phyloP scores from a whole-genome alignment of 192 early-diverging fungal species.

The Coemansia sp. region DNA sequence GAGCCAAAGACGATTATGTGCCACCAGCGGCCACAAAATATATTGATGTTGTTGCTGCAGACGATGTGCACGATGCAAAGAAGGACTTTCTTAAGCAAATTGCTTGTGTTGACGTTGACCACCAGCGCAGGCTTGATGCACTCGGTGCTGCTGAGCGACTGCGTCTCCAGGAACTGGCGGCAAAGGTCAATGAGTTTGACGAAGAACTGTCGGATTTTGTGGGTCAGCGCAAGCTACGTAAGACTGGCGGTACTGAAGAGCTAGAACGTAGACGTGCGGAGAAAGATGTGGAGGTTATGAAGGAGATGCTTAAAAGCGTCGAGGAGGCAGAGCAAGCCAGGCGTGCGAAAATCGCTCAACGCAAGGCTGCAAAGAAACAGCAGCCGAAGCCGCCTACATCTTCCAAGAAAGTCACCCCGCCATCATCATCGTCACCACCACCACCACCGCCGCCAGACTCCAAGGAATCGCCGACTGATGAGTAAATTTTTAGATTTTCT shows the following conservation, averaged over 20 bases:
- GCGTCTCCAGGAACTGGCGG: slow-evolving; percentile 64
- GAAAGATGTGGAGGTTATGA: slow-evolving; percentile 65
- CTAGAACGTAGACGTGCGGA: slow-evolving; percentile 67
- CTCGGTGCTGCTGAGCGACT: slow-evolving; percentile 65
- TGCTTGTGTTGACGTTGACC: slow-evolving; percentile 65
- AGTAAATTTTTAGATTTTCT: not conserved
- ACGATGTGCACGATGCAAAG: slow-evolving; percentile 65
- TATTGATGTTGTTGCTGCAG: slow-evolving; percentile 57
- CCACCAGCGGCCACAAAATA: slow-evolving; percentile 31
- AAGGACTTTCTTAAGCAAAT: slow-evolving; percentile 70
- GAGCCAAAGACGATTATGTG: slow-evolving; percentile 38
- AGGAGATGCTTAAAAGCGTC: slow-evolving; percentile 52
- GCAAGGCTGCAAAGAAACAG: slow-evolving; percentile 37
- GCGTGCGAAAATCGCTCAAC: slow-evolving; percentile 41
- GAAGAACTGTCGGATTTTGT: slow-evolving; percentile 71
- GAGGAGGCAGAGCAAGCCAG: slow-evolving; percentile 47
- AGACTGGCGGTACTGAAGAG: slow-evolving; percentile 75
- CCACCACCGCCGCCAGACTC: not conserved
- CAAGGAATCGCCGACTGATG: not conserved
- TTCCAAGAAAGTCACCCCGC: not conserved
- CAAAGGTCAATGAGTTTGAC: slow-evolving; percentile 75
- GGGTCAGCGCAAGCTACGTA: slow-evolving; percentile 60
- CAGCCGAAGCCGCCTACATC: slow-evolving; percentile 2
- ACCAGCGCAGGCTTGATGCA: slow-evolving; percentile 63
- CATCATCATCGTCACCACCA: not conserved